phyloP scores from a whole-genome alignment of 345 rosid species.

The Carallia pectinifolia region DNA sequence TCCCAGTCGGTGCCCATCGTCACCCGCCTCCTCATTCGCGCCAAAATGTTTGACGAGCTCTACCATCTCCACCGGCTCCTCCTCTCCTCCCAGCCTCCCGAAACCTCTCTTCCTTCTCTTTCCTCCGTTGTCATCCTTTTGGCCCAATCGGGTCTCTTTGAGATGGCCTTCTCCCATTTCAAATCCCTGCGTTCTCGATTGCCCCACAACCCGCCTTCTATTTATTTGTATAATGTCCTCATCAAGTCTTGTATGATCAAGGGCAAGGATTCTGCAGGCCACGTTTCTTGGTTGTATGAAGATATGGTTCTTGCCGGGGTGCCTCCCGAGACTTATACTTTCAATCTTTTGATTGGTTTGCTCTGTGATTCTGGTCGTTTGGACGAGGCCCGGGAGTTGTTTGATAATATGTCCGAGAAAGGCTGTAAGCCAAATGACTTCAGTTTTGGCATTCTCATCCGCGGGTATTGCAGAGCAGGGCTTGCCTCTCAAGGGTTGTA shows the following conservation, averaged over 20 bases:
- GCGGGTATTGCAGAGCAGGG: slow-evolving; percentile 80
- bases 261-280: slow-evolving; percentile 41
- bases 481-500: slow-evolving; percentile 50
- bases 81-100: slow-evolving; percentile 30
- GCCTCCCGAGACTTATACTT: slow-evolving; percentile 73
- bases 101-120: slow-evolving; percentile 36
- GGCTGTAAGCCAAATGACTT: slow-evolving; percentile 79
- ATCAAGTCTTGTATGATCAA: slow-evolving; percentile 48
- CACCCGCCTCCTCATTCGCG: slow-evolving; percentile 57
- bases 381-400: slow-evolving; percentile 67
- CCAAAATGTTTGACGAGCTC: slow-evolving; percentile 64
- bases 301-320: slow-evolving; percentile 67
- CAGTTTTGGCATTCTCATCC: slow-evolving; percentile 77
- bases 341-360: slow-evolving; percentile 62
- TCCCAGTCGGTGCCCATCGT: slow-evolving; percentile 50
- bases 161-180: slow-evolving; percentile 56
- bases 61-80: slow-evolving; percentile 60
- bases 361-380: slow-evolving; percentile 66
- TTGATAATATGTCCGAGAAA: slow-evolving; percentile 81
- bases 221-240: slow-evolving; percentile 59
- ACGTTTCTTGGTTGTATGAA: slow-evolving; percentile 66
- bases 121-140: slow-evolving; percentile 40
- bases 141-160: slow-evolving; percentile 50
- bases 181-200: slow-evolving; percentile 49
- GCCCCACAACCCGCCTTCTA: slow-evolving; percentile 46